Conservation (phyloP, 257 asterid genomes). For the Scutellaria baicalensis region DNA sequence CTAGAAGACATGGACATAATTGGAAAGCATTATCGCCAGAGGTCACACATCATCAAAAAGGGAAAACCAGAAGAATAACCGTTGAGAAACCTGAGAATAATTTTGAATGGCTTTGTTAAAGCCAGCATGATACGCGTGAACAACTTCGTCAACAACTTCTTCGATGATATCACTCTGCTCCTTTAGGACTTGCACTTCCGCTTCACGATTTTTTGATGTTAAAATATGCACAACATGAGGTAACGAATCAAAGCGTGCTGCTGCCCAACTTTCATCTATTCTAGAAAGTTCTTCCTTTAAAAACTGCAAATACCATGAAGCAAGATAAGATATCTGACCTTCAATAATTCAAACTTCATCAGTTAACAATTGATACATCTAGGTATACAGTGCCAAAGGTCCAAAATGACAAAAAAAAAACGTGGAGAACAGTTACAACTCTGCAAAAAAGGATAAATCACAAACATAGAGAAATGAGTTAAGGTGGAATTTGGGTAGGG, state of each 20-base stretch:
- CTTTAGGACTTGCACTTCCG: conserved; percentile 70
- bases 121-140: conserved; percentile 97
- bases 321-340: neutral
- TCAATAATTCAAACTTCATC: neutral
- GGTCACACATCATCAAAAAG: conserved; percentile 5
- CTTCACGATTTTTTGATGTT: conserved; percentile 97
- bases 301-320: conserved; percentile 49
- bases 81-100: conserved; percentile 84
- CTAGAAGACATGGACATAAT: conserved; percentile 3
- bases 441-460: neutral
- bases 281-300: conserved; percentile 78
- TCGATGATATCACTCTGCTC: conserved; percentile 94
- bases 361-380: neutral
- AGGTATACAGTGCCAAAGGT: neutral
- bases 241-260: conserved; percentile 93
- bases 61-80: conserved; percentile 6
- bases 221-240: conserved; percentile 98
- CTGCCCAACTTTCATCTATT: conserved; percentile 94
- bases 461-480: neutral
- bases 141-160: conserved; percentile 99
- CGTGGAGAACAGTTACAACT: neutral
- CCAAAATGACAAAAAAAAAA: neutral
- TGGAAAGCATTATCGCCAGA: conserved; percentile 11
- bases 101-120: conserved; percentile 98
- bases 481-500: neutral